phyloP scores from a whole-genome alignment of 2,329 filamentous ascomycete species.

The Penicillium sp. region DNA sequence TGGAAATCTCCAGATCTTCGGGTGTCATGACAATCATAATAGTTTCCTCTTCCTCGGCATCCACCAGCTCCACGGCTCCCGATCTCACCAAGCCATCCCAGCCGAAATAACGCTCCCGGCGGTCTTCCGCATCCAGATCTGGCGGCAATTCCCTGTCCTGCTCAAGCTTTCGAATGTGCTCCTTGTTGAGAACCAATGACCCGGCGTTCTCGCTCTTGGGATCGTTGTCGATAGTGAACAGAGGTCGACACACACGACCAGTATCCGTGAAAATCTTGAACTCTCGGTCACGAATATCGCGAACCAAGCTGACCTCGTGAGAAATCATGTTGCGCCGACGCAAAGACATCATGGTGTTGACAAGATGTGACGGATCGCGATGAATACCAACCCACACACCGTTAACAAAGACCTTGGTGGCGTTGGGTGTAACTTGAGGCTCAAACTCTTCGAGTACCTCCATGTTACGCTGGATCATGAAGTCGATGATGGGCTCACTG shows the following conservation, averaged over 20 bases:
- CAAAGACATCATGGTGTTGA: conserved; percentile 69
- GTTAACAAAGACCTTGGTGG: conserved; percentile 97
- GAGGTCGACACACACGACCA: conserved; percentile 84
- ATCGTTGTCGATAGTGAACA: conserved; percentile 91
- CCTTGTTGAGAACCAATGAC: conserved; percentile 73
- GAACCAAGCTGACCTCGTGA: conserved; percentile 87
- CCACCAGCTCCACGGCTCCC: conserved; percentile 90
- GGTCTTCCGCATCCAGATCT: conserved; percentile 56
- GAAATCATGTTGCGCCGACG: conserved; percentile 78
- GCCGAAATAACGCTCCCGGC: conserved; percentile 62
- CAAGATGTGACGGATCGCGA: conserved; percentile 78
- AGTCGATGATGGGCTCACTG: conserved; percentile 83
- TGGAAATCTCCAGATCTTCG: conserved; percentile 79
- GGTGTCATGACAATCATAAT: conserved; percentile 99
- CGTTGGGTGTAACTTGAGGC: conserved; percentile 75
- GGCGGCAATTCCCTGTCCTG: conserved; percentile 62
- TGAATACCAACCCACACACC: conserved; percentile 97
- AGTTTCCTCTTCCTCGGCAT: conserved; percentile 97
- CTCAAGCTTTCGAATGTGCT: conserved; percentile 73
- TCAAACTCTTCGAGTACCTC: conserved; percentile 95
- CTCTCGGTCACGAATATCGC: conserved; percentile 93
- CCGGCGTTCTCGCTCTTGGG: conserved; percentile 68
- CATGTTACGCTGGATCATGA: conserved; percentile 94
- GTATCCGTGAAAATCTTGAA: conserved; percentile 99
- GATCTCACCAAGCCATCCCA: conserved; percentile 81